phyloP scores from a whole-genome alignment of 441 rosid genomes.

The Dalechampia spathulata region DNA sequence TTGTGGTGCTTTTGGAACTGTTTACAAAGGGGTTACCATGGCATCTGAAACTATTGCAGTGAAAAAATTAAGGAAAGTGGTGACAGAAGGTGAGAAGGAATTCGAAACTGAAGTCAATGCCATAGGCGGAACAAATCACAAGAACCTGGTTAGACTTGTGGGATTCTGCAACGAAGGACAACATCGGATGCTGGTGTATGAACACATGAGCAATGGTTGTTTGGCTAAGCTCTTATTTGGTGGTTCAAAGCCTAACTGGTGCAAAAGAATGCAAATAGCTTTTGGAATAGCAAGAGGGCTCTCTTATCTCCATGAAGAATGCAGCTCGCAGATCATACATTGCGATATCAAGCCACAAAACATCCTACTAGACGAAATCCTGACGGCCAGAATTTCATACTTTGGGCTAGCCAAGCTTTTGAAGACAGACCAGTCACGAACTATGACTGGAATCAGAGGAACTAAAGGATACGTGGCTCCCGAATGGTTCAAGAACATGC shows the following conservation, averaged over 20 bases:
- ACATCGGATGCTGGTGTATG: constrained; percentile 29
- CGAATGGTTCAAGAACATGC: constrained; percentile 12
- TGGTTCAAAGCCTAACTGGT: constrained; percentile 1
- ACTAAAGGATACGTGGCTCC: constrained; percentile 20
- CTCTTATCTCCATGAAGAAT: constrained; percentile 30
- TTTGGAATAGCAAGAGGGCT: constrained; percentile 24
- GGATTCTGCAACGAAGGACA: constrained; percentile 22
- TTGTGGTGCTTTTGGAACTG: constrained; percentile 28
- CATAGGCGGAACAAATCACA: constrained; percentile 24
- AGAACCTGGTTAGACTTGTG: constrained; percentile 16
- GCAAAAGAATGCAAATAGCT: constrained; percentile 19
- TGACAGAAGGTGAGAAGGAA: constrained; percentile 25
- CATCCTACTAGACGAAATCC: constrained; percentile 20
- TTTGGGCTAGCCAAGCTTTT: constrained; percentile 29
- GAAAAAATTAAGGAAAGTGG: constrained; percentile 25
- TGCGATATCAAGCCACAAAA: constrained; percentile 34
- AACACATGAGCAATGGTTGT: constrained; percentile 32
- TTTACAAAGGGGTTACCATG: constrained; percentile 24
- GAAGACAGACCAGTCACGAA: constrained; percentile 25
- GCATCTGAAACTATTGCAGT: constrained; percentile 18
- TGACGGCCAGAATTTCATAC: constrained; percentile 21
- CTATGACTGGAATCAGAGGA: constrained; percentile 13
- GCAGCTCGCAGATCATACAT: constrained; percentile 26
- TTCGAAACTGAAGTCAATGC: constrained; percentile 20
- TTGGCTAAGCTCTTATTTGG: constrained; percentile 19